Evolutionary conservation across 202 grass and related monocot genomes (phyloP).

Genomic region (Elaeis oleifera): DNA sequence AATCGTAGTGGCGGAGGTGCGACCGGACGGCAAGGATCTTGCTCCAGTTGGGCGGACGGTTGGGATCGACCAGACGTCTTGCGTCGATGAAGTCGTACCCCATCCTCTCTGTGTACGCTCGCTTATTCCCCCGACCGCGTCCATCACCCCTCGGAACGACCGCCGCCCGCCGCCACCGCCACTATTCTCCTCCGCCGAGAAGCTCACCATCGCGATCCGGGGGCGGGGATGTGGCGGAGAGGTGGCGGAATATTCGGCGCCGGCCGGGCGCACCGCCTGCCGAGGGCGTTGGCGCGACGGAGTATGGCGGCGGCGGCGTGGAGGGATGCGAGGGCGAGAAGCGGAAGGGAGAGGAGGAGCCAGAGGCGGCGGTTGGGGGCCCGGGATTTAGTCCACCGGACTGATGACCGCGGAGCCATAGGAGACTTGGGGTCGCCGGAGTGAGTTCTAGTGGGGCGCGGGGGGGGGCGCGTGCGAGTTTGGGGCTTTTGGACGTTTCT

Average conservation of each 20-base stretch:
- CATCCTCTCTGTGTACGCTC: slow-evolving; percentile 34
- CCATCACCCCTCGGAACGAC: slow-evolving; percentile 56
- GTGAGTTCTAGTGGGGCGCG: too few relatives aligned
- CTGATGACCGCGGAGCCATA: neutral
- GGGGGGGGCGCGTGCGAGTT: too few relatives aligned
- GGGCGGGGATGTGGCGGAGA: neutral
- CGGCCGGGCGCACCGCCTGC: slow-evolving; percentile 13
- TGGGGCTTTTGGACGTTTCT: too few relatives aligned
- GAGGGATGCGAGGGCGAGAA: slow-evolving; percentile 13
- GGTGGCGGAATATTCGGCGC: neutral
- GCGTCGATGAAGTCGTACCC: slow-evolving; percentile 52
- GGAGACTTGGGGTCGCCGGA: too few relatives aligned
- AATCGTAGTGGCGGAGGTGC: slow-evolving; percentile 43
- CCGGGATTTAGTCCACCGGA: neutral
- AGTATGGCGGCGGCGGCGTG: slow-evolving; percentile 15
- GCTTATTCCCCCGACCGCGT: slow-evolving; percentile 49
- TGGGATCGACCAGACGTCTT: slow-evolving; percentile 31
- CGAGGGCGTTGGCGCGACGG: slow-evolving; percentile 30
- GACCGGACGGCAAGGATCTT: slow-evolving; percentile 65
- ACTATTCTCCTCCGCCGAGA: slow-evolving; percentile 50
- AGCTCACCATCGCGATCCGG: slow-evolving; percentile 48
- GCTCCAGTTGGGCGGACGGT: slow-evolving; percentile 75
- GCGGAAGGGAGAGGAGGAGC: neutral
- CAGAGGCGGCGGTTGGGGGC: neutral
- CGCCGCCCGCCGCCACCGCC: slow-evolving; percentile 22